phyloP scores from a whole-genome alignment of 1,139 yeast genomes.

The Hansenula sp. region DNA sequence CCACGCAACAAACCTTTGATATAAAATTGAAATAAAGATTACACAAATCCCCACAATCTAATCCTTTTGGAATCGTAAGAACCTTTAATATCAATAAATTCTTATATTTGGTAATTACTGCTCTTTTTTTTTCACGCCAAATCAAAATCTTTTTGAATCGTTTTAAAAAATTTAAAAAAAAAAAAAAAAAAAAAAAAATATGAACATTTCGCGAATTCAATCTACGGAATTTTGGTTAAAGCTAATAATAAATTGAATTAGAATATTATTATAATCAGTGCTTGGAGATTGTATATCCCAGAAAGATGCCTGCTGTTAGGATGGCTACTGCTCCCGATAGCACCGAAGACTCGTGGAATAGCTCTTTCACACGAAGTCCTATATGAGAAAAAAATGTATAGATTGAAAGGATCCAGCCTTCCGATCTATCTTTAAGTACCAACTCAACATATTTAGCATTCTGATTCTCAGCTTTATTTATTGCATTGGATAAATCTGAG shows the following conservation, averaged over 20 bases:
- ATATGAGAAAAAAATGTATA: not conserved
- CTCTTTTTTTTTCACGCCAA: slow-evolving; percentile 1
- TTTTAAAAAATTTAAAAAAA: not conserved
- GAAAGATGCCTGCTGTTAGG: not conserved
- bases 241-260: too few relatives aligned
- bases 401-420: not conserved
- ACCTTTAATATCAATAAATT: too few relatives aligned
- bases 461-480: slow-evolving; percentile 11
- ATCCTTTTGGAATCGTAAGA: too few relatives aligned
- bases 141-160: not conserved
- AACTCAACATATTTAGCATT: not conserved
- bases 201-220: too few relatives aligned
- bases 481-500: slow-evolving; percentile 28
- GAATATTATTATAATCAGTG: too few relatives aligned
- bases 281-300: not conserved
- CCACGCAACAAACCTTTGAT: too few relatives aligned
- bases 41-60: too few relatives aligned
- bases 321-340: not conserved
- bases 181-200: too few relatives aligned
- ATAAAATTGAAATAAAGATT: too few relatives aligned
- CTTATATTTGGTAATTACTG: not conserved
- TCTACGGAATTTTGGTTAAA: too few relatives aligned
- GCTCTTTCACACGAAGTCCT: not conserved
- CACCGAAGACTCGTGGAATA: not conserved
- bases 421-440: not conserved